Evolutionary conservation across 225 moss, liverwort and hornwort genomes (phyloP), one percentile per base, ranked within the genome.

Genomic region (Climacium dendroides): DNA sequence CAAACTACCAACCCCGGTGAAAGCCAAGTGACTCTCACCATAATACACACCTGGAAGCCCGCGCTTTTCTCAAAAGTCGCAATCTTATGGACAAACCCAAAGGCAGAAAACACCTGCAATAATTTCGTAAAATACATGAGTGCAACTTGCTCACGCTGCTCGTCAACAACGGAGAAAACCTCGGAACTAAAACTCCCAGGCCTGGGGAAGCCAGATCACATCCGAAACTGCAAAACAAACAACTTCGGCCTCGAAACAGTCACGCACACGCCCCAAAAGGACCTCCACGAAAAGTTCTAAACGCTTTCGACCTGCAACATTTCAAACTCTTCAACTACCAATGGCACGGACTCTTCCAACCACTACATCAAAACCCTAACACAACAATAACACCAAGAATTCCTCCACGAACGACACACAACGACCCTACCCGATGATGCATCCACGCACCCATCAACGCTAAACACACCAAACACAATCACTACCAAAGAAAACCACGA

Each of bases 41-140:
- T 94, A 94, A 94, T 98, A 98, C 96, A 97, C 99, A 99, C 99
- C 99, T 99, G 97, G 97, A 99, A 99, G 93, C 99, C 97, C 93
- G 97, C 99, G 94, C 97, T 96, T 92, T 99, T 99, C 94, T 99
- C 99, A 99, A 97, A 99, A 63, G 99, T 99, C 96, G 88, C 99
- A 92, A 99, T 99, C 94, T 99, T 99, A 96, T 99, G 99, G 89
- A 99, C 99, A 95, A 97, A 99, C 90, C 99, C 97, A 99, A 99
- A 99, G 92, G 99, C 97, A 94, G 96, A 99, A 94, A 99, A 99
- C 90, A 99, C 99, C 99, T 99, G 96, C 99, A 96, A 94, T 91
- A 89, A 89, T 87, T 84, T 89, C 84, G 72, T 81, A 35, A 81
- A 85, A 78, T n/a, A 88, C 85, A 94, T 92, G 73, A 92, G 92